Conservation (phyloP, 352 stramenopile species). For the Pythium inflatum region DNA sequence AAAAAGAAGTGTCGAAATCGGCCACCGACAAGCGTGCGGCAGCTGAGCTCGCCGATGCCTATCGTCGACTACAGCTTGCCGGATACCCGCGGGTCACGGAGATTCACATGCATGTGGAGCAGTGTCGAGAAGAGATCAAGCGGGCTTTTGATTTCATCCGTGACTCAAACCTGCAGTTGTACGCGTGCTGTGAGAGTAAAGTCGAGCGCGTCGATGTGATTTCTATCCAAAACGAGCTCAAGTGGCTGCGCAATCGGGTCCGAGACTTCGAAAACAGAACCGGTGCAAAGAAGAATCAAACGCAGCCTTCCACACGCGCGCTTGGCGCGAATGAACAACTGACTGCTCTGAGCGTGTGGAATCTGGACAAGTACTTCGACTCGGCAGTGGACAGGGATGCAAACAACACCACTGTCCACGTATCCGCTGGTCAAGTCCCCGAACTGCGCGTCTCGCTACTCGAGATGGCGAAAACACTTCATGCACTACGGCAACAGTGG, state of each 20-base stretch:
- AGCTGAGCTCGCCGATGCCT: conserved; percentile 60
- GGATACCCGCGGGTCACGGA: conserved; percentile 66
- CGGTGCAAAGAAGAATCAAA: not conserved
- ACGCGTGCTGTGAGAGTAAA: conserved; percentile 68
- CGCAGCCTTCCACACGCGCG: not conserved
- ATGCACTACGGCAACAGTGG: conserved; percentile 65
- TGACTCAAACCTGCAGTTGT: conserved; percentile 67
- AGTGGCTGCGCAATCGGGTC: conserved; percentile 46
- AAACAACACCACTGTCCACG: not conserved
- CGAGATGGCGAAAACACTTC: conserved; percentile 73
- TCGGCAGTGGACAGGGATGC: conserved; percentile 28
- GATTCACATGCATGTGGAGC: conserved; percentile 59
- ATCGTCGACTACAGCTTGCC: conserved; percentile 59
- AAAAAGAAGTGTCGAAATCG: conserved; percentile 54
- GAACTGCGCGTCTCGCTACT: conserved; percentile 72
- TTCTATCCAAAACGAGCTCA: conserved; percentile 55
- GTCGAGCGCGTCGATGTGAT: conserved; percentile 55
- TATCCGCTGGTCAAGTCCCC: conserved; percentile 48
- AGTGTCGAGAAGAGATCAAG: conserved; percentile 72
- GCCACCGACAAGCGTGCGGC: conserved; percentile 50
- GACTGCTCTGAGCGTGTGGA: conserved; percentile 16
- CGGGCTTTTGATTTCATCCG: conserved; percentile 68
- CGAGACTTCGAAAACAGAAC: conserved; percentile 34
- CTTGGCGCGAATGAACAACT: not conserved
- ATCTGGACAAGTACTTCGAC: conserved; percentile 37